Conservation (phyloP, 257 asterid genomes). For the Penstemon davidsonii region DNA sequence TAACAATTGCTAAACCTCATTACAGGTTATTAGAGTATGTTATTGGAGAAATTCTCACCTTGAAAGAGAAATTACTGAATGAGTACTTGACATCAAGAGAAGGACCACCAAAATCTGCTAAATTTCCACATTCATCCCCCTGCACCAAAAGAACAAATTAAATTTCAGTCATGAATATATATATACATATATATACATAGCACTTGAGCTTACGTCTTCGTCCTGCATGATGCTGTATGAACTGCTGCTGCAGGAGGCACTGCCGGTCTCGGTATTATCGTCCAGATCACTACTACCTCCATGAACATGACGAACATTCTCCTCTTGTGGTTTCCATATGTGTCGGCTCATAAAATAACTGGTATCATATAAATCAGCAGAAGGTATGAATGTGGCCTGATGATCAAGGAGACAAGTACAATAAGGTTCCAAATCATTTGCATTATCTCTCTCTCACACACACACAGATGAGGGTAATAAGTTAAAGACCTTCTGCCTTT, state of each 20-base stretch:
- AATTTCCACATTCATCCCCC: conserved; percentile 82
- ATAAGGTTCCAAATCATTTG: conserved; percentile 19
- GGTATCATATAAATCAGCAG: conserved; percentile 80
- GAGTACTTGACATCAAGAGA: conserved; percentile 61
- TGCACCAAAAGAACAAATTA: conserved; percentile 38
- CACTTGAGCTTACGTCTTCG: conserved; percentile 62
- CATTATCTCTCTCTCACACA: background rate
- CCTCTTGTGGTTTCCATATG: conserved; percentile 89
- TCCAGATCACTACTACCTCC: conserved; percentile 77
- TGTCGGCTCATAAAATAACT: conserved; percentile 98
- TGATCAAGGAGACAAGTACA: conserved; percentile 27
- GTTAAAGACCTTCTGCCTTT: conserved; percentile 77
- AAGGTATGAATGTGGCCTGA: conserved; percentile 92
- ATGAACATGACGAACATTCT: conserved; percentile 36
- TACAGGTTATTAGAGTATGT: background rate
- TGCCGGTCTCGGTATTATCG: conserved; percentile 63
- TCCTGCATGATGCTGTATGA: conserved; percentile 68
- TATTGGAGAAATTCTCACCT: conserved; percentile 46
- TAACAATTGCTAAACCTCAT: background rate
- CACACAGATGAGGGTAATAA: background rate
- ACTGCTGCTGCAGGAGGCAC: conserved; percentile 78
- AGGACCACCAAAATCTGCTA: conserved; percentile 69
- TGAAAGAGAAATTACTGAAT: conserved; percentile 91
- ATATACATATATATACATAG: background rate
- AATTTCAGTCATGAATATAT: background rate